Evolutionary conservation across 1,139 yeast species (phyloP), one percentile per base, ranked within the genome.

Genomic region (Kodamaea alishanica): DNA sequence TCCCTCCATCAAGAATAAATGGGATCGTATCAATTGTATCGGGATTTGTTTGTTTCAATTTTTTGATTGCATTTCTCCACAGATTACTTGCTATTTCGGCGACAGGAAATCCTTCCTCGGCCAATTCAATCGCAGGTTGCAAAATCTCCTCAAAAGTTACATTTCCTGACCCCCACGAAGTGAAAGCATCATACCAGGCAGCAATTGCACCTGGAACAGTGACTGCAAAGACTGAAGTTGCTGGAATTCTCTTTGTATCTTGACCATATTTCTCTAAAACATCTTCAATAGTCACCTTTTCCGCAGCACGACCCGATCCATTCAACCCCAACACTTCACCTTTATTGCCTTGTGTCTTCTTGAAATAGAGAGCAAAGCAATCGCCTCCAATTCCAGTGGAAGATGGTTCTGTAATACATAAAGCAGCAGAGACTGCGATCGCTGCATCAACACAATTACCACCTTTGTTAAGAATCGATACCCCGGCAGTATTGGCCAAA

Each of bases 321-420:
- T 85, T 86, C 48, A 86, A 53, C 0, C 92, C 95, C 41, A 67
- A 63, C 1, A 84, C 85, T 41, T 67, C 63, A 8, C 48, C 43
- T 6, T 11, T 20, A 10, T 34, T 20, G 40, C 72, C 68, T 22
- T 73, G 65, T 27, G 61, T 51, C 28, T 71, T 70, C 32, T 77
- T 72, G 58, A 81, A 82, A 54, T 69, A 81, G 35, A 85, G 62
- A 1, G 81, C 77, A 64, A 84, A 86, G 44, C 86, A 81, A 55
- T 86, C 95, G 26, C 95, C 95, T 3, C 95, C 95, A 40, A 85
- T 73, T 9, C 94, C 94, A 1, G 92, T 85, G 45, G 87, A 81
- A 26, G 77, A 74, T 0, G 95, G 94, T 54, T 86, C 95, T 3
- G 81, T 65, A 8, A 85, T 77, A 45, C 84, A 75, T 32, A 86